Conservation (phyloP, 257 asterid species). For the Solanum pimpinellifolium region DNA sequence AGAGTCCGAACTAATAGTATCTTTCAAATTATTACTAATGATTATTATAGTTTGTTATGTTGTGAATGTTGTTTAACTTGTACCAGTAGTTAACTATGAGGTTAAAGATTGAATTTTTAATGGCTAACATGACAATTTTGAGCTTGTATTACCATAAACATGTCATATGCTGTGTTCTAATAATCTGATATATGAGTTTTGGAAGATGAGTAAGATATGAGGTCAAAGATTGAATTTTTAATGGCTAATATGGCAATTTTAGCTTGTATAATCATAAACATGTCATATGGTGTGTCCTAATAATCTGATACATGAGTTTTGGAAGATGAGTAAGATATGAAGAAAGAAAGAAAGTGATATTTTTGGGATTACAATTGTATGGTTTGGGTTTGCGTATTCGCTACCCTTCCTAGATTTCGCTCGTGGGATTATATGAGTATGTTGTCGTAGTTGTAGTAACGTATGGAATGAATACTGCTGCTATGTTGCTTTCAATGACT, state of each 20-base stretch:
- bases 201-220: neutral
- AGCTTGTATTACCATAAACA: too few species aligned
- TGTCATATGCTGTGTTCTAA: too few species aligned
- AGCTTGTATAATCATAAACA: neutral
- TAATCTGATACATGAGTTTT: neutral
- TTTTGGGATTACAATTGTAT: neutral
- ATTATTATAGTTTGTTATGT: neutral
- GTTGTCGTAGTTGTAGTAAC: neutral
- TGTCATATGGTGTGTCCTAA: neutral
- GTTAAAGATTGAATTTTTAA: neutral
- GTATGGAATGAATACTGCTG: slow-evolving; percentile 1
- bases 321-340: neutral
- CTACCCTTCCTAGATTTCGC: neutral
- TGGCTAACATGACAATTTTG: neutral
- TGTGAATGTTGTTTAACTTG: neutral
- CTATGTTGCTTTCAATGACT: slow-evolving; percentile 16
- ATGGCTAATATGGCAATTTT: neutral
- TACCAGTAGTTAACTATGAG: neutral
- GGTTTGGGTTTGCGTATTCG: neutral
- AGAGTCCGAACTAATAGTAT: neutral
- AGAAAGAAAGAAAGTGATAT: neutral
- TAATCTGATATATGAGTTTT: too few species aligned
- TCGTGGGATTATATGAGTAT: neutral
- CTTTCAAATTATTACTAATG: neutral
- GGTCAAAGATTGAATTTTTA: neutral